Percentiles rank a stretch among this genome's conserved stretches.
Evolutionary conservation across 352 stramenopile genomes (phyloP).

Genomic region (Phytophthora pluvialis): DNA sequence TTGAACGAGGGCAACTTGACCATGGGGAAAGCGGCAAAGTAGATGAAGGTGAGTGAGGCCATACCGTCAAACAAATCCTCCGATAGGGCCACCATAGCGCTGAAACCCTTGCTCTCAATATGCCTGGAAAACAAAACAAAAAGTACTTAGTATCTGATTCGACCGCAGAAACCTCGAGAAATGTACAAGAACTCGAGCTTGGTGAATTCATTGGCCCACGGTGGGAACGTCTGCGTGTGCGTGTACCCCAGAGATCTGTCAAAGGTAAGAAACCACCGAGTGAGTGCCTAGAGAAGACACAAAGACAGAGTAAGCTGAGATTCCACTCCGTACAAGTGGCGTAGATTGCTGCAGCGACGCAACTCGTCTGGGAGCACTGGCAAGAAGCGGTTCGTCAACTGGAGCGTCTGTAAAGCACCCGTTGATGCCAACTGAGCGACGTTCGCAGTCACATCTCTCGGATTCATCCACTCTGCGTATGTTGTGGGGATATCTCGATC

Average conservation of each 20-base stretch:
- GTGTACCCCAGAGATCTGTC: too few species aligned
- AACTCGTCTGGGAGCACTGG: too few species aligned
- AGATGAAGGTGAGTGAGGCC: constrained; percentile 36
- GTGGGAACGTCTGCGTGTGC: too few species aligned
- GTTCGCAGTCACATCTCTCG: constrained; percentile 39
- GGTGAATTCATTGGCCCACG: too few species aligned
- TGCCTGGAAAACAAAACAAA: constrained; percentile 21
- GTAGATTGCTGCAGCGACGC: too few species aligned
- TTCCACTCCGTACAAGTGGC: too few species aligned
- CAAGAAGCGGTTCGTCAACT: background rate
- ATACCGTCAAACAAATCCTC: constrained; percentile 37
- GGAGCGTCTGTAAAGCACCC: background rate
- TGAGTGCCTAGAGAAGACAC: too few species aligned
- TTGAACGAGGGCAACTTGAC: constrained; percentile 21
- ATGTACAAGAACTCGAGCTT: too few species aligned
- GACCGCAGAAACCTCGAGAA: too few species aligned
- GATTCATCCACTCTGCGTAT: constrained; percentile 40
- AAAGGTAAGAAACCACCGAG: too few species aligned
- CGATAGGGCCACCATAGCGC: constrained; percentile 7
- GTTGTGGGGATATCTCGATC: constrained; percentile 30
- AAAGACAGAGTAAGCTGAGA: too few species aligned
- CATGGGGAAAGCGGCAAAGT: constrained; percentile 24
- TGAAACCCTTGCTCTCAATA: constrained; percentile 7
- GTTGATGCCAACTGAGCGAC: constrained; percentile 28
- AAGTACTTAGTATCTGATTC: background rate